phyloP scores from a whole-genome alignment of 148 eudicot genomes.

The Dianthus caryophyllus region DNA sequence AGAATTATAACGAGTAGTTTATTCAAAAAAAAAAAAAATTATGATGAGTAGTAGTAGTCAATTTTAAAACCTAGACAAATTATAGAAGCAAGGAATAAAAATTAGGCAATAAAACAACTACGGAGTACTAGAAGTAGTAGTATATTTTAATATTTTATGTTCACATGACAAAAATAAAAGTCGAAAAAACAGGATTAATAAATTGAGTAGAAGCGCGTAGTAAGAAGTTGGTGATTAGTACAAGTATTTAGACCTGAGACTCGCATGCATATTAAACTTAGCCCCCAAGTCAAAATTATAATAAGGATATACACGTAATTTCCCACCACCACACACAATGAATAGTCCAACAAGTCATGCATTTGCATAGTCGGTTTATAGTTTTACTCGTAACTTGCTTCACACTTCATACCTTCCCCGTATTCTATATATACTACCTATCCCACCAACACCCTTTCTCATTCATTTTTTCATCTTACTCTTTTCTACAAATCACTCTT shows the following conservation, averaged over 20 bases:
- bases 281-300: slow-evolving; percentile 28
- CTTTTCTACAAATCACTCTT: no score
- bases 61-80: no score
- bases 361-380: slow-evolving; percentile 21
- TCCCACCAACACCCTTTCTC: no score
- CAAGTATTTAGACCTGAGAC: neutral
- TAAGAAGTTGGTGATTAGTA: neutral
- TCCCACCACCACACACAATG: no score
- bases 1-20: no score
- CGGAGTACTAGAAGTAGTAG: no score
- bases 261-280: slow-evolving; percentile 11
- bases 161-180: no score
- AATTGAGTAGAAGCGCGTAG: neutral
- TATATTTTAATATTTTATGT: no score
- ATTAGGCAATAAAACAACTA: no score
- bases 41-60: no score
- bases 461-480: neutral
- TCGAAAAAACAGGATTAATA: neutral
- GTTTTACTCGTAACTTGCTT: neutral
- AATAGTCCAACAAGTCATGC: neutral
- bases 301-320: slow-evolving; percentile 23
- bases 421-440: neutral
- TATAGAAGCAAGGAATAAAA: neutral
- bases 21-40: no score
- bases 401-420: neutral